Base-by-base conservation (phyloP, 208 protist genomes). In the Sergeia podlipaevii region DNA sequence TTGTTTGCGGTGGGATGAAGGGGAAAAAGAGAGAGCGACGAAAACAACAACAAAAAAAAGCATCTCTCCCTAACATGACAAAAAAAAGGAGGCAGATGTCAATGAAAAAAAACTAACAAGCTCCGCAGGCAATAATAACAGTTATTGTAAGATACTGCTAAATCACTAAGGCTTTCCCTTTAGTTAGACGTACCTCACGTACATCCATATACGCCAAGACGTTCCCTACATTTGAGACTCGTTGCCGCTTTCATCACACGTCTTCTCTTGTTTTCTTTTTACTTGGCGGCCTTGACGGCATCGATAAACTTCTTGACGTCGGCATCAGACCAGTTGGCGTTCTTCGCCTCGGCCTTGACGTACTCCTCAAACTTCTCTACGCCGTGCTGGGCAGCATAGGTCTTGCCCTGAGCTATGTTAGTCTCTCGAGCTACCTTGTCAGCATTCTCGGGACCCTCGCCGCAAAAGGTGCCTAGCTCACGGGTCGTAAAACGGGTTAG, bases 401-500 rank as follows among this genome's bases (percentile, higher is more conserved):
- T 74, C 56, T 79, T 80, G 28, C 68, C 89, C 61, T 92, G 70
- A 27, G 71, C 66, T 23, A 96, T 60, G 55, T 91, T 96, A 24
- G 72, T 69, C 39, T 80, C 83, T 13, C 73, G 70, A 7, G 89
- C 89, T n/a, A 74, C 70, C 28, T 44, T 63, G 27, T 91, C 89
- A n/a, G 92, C 30, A 48, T 80, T 46, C 32, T 64, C 67, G 28
- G 84, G 69, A 26, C 89, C 89, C 30, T 92, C 81, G 8, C 77
- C 80, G 38, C 68, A 65, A 81, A 83, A 93, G 45, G 68, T 49
- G 17, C 76, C 80, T 24, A 96, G 89, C 74, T 96, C 89, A 28
- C 85, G 80, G 30, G 83, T 83, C 8, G 89, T 96, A 69, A 91
- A 96, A 54, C 82, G 79, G 15, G 89, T 96, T n/a, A 96, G 65